Base-by-base conservation (phyloP, 164 flowering plant species). In the Annona cherimola region DNA sequence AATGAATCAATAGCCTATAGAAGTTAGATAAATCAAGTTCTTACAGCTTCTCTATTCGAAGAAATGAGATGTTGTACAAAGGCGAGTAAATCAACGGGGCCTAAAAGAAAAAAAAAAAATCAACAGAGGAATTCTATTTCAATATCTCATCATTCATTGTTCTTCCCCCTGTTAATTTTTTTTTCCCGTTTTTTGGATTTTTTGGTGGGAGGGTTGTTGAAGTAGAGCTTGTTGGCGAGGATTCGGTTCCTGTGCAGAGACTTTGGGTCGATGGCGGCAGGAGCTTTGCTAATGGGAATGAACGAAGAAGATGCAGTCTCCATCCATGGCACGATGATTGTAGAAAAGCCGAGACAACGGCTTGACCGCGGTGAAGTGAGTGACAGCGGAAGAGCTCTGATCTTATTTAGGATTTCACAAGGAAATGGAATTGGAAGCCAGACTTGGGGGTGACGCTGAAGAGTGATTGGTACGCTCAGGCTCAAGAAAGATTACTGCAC, bases 41-140 rank as follows among this genome's bases (percentile, higher is more conserved):
- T 88, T 85, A 94, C 98, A 94, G 74, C 70, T 92, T 94, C 78
- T 94, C 98, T 4, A 94, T 81, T 42, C 98, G 95, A 5, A 94
- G 78, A 74, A 94, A 88, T 2, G 93, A 61, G 61, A 92, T 92
- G 73, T 94, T 85, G 50, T 94, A 92, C 0, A 87, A 69, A 19
- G 92, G 19, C 5, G 98, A 92, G 79, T 94, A 94, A 63, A 92
- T 86, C 4, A 94, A 4, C 26, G 97, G 95, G 60, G 84, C 93
- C 98, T 93, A 69, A 66, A 5, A n/a, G n/a, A n/a, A n/a, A n/a
- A n/a, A n/a, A n/a, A 39, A 67, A 45, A 5, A 46, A 7, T 42
- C 54, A 57, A 42, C 5, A 64, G 4, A 64, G 40, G n/a, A 20
- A 26, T 59, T 18, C 9, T 19, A 4, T 41, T 5, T n/a, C 4